Base-by-base conservation (phyloP, 2,329 filamentous ascomycete genomes). In the Lasiodiplodia hormozganensis region DNA sequence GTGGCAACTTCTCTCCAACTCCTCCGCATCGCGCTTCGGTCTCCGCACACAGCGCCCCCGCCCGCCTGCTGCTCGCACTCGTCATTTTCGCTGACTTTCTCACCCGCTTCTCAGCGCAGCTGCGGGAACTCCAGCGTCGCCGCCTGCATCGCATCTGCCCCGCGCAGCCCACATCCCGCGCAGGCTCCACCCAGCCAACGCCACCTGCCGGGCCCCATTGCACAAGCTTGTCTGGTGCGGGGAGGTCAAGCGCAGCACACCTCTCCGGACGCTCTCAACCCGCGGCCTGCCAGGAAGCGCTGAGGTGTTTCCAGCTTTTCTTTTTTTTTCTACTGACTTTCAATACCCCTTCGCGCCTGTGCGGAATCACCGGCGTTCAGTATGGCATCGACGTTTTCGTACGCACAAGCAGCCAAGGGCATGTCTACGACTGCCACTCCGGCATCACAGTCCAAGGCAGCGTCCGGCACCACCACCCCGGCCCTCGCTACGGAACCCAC, bases 401-500 rank as follows among this genome's bases (percentile, higher is more conserved):
- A 98, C 81, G 95, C 95, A 75, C 94, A 97, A 86, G 95, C 95
- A 77, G 95, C 95, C 70, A 96, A 96, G 81, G 93, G 94, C 76
- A 87, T 91, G 75, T 83, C 87, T 68, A 77, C 85, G 65, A 76
- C 83, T 67, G 75, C 81, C 68, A 76, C 83, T 64, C 78, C 83
- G 62, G 80, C 83, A 69, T 74, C 81, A 68, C 77, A 80, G 56
- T 76, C 82, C 34, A 85, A 86, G 75, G 77, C 79, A 23, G 74
- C 79, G 12, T 82, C 83, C 25, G 82, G 80, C 53, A 73, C 79
- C 28, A 76, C 75, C 16, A 83, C 81, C 51, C 79, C 82, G 31
- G 77, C 81, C 25, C 82, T 80, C 62, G 80, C 81, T 53, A 70
- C 76, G 38, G 74, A 75, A 67, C 72, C 78, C 21, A 75, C 81